phyloP scores from a whole-genome alignment of 108 stramenopile genomes.

The Nitzschia putrida region DNA sequence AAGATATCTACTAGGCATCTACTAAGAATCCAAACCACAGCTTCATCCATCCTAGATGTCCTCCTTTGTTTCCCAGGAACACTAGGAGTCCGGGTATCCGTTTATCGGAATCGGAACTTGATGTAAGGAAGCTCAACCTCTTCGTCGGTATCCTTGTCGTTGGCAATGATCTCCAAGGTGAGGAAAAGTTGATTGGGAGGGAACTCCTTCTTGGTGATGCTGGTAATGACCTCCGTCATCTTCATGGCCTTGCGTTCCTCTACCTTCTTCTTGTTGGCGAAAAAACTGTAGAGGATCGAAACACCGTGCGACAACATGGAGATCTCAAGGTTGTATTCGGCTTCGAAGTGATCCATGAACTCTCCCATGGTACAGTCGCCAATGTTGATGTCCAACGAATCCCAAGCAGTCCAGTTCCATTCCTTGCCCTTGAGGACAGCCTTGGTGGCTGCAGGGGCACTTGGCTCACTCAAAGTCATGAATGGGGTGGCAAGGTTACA shows the following conservation, averaged over 20 bases:
- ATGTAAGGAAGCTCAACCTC: conserved; percentile 95
- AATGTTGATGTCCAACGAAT: conserved; percentile 86
- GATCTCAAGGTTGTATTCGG: conserved; percentile 93
- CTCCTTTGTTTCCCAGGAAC: too few species aligned
- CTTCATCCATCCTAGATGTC: too few species aligned
- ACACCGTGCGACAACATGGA: conserved; percentile 97
- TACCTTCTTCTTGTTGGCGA: conserved; percentile 96
- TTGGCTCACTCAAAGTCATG: conserved; percentile 95
- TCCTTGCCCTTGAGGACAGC: conserved; percentile 86
- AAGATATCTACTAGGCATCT: too few species aligned
- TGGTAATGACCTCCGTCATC: conserved; percentile 85
- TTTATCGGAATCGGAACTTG: conserved; percentile 82
- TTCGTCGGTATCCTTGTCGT: conserved; percentile 89
- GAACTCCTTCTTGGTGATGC: conserved; percentile 90
- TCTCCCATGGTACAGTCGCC: conserved; percentile 90
- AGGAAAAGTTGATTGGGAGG: conserved; percentile 88
- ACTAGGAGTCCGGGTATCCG: background rate
- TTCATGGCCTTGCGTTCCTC: conserved; percentile 93
- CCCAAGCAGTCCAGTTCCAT: conserved; percentile 98
- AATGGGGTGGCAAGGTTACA: conserved; percentile 94
- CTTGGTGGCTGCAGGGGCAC: conserved; percentile 84
- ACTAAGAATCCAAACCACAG: too few species aligned
- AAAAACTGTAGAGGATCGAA: conserved; percentile 94
- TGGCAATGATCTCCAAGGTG: conserved; percentile 89
- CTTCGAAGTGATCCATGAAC: conserved; percentile 90